Base-by-base conservation (phyloP, 2,329 filamentous ascomycete species). In the Fusarium nygamai region DNA sequence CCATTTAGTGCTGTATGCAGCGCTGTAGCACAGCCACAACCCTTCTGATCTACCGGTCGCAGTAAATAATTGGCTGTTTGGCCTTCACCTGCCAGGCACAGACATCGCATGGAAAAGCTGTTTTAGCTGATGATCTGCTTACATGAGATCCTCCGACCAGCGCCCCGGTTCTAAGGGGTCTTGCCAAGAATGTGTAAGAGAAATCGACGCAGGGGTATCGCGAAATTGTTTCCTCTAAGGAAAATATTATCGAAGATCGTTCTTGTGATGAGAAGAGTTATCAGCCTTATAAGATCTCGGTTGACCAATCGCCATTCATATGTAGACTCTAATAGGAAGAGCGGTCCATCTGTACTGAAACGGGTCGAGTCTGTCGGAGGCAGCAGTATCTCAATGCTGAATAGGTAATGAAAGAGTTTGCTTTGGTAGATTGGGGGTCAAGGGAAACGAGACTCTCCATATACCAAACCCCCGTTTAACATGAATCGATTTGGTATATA, bases 11-110 rank as follows among this genome's bases (percentile, higher is more conserved):
- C 36, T 31, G 6, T 41, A 56, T 34, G 59, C 19, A 38, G 36
- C 59, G 59, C 59, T 61, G 3, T 16, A 33, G 31, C 34, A 61
- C 34, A 34, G 53, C 51, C 61, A 60, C 61, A 20, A 6, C 5
- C 31, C 5, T 11, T 38, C 20, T 14, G 29, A 56, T 9, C 16
- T 31, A 7, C 27, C 20, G 8, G 2, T 10, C 10, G 6, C 24
- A 11, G 24, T 19, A 11, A 4, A 19, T 3, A 27, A 61, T 61
- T 56, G 47, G 59, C n/a, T 56, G 6, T 29, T 9, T 16, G 14
- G 13, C 14, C 17, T 20, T 47, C 41, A 63, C 24, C 27, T 9
- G 19, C 20, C 7, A n/a, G 29, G 53, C n/a, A 46, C 53, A 27
- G 17, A 20, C 14, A 27, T 44, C 33, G 41, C 27, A 44, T 22